Evolutionary conservation across 768 basidiomycete species (phyloP).

Genomic region (Tubosaeta sp.): DNA sequence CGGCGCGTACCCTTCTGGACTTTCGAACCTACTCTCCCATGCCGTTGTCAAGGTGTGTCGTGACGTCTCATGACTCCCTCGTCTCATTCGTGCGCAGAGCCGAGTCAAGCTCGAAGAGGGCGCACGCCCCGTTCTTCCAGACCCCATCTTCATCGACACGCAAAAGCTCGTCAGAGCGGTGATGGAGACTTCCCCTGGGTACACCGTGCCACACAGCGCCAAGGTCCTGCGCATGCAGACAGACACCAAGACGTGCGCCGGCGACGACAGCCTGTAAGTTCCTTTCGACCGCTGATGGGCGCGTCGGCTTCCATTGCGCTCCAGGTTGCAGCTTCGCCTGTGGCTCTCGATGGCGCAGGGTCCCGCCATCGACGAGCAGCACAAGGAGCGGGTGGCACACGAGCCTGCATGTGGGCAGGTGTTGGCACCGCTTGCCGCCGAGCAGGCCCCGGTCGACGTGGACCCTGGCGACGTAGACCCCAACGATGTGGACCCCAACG

Average conservation of each 20-base stretch:
- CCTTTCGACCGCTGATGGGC: not conserved
- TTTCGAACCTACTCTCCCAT: constrained; percentile 22
- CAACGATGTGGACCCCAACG: constrained; percentile 16
- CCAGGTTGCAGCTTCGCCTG: constrained; percentile 39
- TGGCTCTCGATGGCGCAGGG: constrained; percentile 47
- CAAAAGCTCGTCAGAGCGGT: constrained; percentile 35
- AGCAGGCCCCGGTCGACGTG: not conserved
- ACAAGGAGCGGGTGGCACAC: constrained; percentile 13
- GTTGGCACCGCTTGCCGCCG: constrained; percentile 9
- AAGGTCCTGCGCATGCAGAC: constrained; percentile 30
- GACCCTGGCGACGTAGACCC: constrained; percentile 15
- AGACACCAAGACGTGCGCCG: constrained; percentile 42
- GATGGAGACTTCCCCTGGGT: constrained; percentile 32
- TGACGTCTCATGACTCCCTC: not conserved
- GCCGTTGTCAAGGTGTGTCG: constrained; percentile 5
- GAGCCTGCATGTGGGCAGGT: constrained; percentile 10
- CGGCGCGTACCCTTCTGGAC: constrained; percentile 38
- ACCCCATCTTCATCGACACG: constrained; percentile 40
- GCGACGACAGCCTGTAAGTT: constrained; percentile 49
- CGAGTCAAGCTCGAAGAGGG: constrained; percentile 1
- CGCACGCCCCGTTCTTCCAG: constrained; percentile 6
- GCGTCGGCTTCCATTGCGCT: not conserved
- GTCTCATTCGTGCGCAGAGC: constrained; percentile 5
- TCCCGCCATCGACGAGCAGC: constrained; percentile 44
- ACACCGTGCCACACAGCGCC: constrained; percentile 30